A percentile compares a stretch with the other conserved stretches of the same genome.
phyloP scores from a whole-genome alignment of 1,284 basidiomycete species.

The Tremellales sp. region DNA sequence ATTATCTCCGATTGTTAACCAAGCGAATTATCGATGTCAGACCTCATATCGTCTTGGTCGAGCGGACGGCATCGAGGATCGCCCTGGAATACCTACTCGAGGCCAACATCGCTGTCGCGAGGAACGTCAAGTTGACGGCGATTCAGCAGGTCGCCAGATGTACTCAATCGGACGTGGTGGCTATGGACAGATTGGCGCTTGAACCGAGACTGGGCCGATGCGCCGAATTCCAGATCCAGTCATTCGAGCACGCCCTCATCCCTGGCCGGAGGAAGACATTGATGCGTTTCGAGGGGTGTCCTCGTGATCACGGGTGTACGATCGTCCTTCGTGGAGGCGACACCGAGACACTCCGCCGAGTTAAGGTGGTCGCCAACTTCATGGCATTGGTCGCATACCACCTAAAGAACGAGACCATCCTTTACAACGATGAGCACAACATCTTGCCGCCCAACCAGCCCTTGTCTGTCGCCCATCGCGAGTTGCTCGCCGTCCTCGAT shows the following conservation, averaged over 20 bases:
- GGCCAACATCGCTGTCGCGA: constrained; percentile 84
- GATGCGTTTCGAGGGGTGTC: constrained; percentile 96
- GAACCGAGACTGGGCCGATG: constrained; percentile 90
- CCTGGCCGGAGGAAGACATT: constrained; percentile 89
- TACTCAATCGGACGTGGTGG: constrained; percentile 92
- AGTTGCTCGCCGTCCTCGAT: constrained; percentile 29
- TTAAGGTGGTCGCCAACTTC: constrained; percentile 91
- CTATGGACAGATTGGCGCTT: constrained; percentile 86
- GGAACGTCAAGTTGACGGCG: constrained; percentile 82
- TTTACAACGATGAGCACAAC: constrained; percentile 91
- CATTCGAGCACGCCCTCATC: constrained; percentile 87
- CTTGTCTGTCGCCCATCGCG: constrained; percentile 31
- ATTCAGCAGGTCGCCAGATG: constrained; percentile 85
- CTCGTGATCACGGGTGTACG: constrained; percentile 86
- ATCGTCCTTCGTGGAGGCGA: constrained; percentile 89
- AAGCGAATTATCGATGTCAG: constrained; percentile 83
- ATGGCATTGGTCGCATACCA: constrained; percentile 82
- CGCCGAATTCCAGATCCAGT: constrained; percentile 81
- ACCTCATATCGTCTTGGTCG: constrained; percentile 88
- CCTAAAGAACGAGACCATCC: constrained; percentile 85
- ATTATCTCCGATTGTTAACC: constrained; percentile 86
- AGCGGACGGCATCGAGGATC: constrained; percentile 85
- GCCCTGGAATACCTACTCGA: constrained; percentile 85
- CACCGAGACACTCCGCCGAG: constrained; percentile 67
- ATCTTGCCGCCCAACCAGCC: constrained; percentile 58